Evolutionary conservation across 2,329 filamentous ascomycete genomes (phyloP).

Genomic region (Nemania sp.): DNA sequence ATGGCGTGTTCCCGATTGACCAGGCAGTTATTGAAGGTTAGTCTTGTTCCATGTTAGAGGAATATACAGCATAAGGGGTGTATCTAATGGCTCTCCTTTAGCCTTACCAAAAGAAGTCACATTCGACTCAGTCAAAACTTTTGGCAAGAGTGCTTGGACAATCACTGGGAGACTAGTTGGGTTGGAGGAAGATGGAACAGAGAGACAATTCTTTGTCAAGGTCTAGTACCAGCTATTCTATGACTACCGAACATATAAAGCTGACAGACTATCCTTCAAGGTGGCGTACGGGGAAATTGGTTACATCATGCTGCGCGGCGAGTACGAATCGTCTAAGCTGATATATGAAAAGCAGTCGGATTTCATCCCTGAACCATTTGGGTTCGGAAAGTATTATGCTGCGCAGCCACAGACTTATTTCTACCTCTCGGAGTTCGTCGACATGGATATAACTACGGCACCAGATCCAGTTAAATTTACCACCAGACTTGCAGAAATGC

Average conservation of each 20-base stretch:
- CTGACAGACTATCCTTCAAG: neutral
- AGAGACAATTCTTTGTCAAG: slow-evolving; percentile 5
- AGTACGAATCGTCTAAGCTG: slow-evolving; percentile 36
- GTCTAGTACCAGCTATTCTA: neutral
- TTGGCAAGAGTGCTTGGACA: neutral
- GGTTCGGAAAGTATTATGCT: slow-evolving; percentile 31
- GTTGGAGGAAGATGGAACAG: neutral
- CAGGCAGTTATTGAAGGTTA: neutral
- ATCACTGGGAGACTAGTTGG: neutral
- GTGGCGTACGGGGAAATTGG: slow-evolving; percentile 22
- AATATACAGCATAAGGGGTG: neutral
- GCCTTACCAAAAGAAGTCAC: neutral
- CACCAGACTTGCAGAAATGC: slow-evolving; percentile 41
- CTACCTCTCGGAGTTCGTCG: slow-evolving; percentile 42
- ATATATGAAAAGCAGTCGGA: slow-evolving; percentile 24
- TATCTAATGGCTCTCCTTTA: too few species aligned
- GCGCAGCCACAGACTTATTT: slow-evolving; percentile 31
- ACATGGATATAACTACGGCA: slow-evolving; percentile 37
- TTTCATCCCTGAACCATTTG: slow-evolving; percentile 27
- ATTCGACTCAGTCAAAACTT: neutral
- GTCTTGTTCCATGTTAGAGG: neutral
- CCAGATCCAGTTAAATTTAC: slow-evolving; percentile 40
- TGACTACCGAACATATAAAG: neutral
- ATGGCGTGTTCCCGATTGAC: neutral
- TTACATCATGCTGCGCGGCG: slow-evolving; percentile 34